Evolutionary conservation across 495 filamentous ascomycete species (phyloP).

Genomic region (Lasiosphaeria ovina): DNA sequence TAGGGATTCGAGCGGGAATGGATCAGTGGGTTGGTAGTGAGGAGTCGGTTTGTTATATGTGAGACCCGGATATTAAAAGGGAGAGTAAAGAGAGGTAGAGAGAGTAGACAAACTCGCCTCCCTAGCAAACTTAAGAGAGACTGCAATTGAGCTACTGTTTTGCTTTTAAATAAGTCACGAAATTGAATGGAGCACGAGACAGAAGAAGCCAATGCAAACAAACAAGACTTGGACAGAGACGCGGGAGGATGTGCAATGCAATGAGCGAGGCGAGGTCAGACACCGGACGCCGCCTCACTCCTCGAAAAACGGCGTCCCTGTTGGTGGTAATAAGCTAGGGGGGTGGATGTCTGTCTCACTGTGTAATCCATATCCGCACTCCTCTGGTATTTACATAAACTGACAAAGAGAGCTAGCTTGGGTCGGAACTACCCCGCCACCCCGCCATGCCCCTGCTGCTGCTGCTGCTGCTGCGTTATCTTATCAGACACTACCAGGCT

Average conservation of each 20-base stretch:
- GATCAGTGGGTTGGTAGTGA: too few species aligned
- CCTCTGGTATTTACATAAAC: not conserved
- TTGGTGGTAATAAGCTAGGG: not conserved
- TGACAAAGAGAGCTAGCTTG: not conserved
- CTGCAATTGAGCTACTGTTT: too few species aligned
- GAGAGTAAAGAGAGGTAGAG: too few species aligned
- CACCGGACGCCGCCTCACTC: not conserved
- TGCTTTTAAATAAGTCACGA: too few species aligned
- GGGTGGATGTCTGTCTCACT: not conserved
- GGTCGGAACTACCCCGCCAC: conserved; percentile 13
- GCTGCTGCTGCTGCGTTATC: conserved; percentile 5
- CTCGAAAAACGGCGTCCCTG: not conserved
- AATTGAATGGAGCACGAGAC: not conserved
- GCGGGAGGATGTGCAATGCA: not conserved
- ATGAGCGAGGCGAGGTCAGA: not conserved
- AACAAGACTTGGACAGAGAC: not conserved
- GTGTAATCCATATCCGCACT: not conserved
- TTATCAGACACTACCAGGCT: conserved; percentile 12
- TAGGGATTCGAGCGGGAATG: too few species aligned
- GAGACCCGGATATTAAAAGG: too few species aligned
- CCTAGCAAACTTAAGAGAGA: too few species aligned
- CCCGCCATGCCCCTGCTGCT: not conserved
- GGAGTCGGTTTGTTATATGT: too few species aligned
- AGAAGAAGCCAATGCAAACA: too few species aligned
- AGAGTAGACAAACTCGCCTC: too few species aligned